Percentiles rank a stretch among this genome's conserved stretches.
Evolutionary conservation across 345 rosid species (phyloP).

Genomic region (Corchorus capsularis): DNA sequence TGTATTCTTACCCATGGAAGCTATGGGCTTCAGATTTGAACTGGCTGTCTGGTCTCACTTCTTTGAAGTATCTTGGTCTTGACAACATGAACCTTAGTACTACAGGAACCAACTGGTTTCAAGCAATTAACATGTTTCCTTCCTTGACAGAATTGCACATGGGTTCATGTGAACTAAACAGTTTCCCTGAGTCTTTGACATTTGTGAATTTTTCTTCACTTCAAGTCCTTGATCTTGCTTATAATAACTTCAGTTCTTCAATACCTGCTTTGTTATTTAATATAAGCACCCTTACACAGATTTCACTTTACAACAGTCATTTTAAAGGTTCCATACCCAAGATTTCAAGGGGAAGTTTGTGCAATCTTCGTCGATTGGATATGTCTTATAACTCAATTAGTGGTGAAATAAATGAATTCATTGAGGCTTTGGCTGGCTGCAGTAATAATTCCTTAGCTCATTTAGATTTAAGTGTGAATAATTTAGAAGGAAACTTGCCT

Average conservation of each 20-base stretch:
- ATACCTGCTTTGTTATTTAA: constrained; percentile 30
- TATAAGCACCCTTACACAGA: constrained; percentile 16
- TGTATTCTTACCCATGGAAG: not conserved
- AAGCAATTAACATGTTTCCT: constrained; percentile 31
- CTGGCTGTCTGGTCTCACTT: not conserved
- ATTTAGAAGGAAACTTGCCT: constrained; percentile 32
- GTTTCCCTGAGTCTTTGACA: constrained; percentile 17
- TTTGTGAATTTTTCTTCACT: not conserved
- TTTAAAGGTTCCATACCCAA: constrained; percentile 7
- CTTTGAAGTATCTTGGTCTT: constrained; percentile 8
- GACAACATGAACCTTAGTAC: constrained; percentile 23
- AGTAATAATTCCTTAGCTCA: constrained; percentile 17
- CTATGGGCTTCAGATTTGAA: not conserved
- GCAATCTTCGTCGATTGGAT: not conserved
- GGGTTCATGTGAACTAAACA: constrained; percentile 20
- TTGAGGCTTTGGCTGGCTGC: constrained; percentile 24
- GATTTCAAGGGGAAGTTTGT: constrained; percentile 1
- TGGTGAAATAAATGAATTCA: constrained; percentile 29
- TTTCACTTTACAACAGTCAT: constrained; percentile 6
- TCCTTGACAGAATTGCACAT: constrained; percentile 34
- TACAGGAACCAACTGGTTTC: constrained; percentile 27
- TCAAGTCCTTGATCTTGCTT: constrained; percentile 30
- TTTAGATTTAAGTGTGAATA: constrained; percentile 22
- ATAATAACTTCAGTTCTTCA: constrained; percentile 22
- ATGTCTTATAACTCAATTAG: constrained; percentile 9